Percentiles rank a stretch among this genome's conserved stretches.
These are phyloP conservation scores for Calonectria naviculata DNA, from an alignment of 2,329 filamentous ascomycete species.

Conservation along the genomic window DNA sequence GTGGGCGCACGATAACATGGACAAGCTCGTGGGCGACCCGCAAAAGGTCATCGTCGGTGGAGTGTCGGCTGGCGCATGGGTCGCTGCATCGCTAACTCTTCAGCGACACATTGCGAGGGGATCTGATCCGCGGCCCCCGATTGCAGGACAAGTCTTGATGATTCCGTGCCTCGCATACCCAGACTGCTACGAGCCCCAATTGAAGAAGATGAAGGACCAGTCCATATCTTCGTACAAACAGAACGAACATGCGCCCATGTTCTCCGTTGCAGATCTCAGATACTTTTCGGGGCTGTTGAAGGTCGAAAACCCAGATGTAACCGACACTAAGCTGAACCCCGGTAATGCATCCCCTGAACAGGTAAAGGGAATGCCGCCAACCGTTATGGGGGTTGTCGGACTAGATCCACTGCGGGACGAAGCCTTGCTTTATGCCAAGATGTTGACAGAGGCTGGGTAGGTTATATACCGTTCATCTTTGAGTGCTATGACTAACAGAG, in stretches of 20 bases:
- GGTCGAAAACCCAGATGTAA: slow-evolving; percentile 34
- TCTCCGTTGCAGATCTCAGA: slow-evolving; percentile 46
- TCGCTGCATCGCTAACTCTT: slow-evolving; percentile 53
- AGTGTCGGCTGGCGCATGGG: slow-evolving; percentile 58
- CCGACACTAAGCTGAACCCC: slow-evolving; percentile 52
- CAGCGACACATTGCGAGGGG: slow-evolving; percentile 48
- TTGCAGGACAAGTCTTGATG: slow-evolving; percentile 63
- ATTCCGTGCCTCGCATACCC: slow-evolving; percentile 55
- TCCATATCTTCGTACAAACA: slow-evolving; percentile 56
- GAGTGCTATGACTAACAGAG: neutral
- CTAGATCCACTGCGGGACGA: slow-evolving; percentile 60
- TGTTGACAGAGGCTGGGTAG: slow-evolving; percentile 55
- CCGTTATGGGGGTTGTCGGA: slow-evolving; percentile 56
- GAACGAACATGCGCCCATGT: slow-evolving; percentile 60
- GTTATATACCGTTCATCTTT: slow-evolving; percentile 2
- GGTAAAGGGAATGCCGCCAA: slow-evolving; percentile 55
- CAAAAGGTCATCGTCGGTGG: slow-evolving; percentile 57
- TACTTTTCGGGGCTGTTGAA: slow-evolving; percentile 41
- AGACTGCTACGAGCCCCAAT: slow-evolving; percentile 37
- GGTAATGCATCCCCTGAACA: slow-evolving; percentile 42
- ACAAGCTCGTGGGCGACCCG: neutral
- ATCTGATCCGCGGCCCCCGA: slow-evolving; percentile 32
- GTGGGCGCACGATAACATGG: slow-evolving; percentile 58
- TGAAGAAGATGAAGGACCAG: slow-evolving; percentile 49
- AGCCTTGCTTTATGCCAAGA: slow-evolving; percentile 56